Evolutionary conservation across 345 rosid genomes (phyloP).

Genomic region (Lepidium aucheri): DNA sequence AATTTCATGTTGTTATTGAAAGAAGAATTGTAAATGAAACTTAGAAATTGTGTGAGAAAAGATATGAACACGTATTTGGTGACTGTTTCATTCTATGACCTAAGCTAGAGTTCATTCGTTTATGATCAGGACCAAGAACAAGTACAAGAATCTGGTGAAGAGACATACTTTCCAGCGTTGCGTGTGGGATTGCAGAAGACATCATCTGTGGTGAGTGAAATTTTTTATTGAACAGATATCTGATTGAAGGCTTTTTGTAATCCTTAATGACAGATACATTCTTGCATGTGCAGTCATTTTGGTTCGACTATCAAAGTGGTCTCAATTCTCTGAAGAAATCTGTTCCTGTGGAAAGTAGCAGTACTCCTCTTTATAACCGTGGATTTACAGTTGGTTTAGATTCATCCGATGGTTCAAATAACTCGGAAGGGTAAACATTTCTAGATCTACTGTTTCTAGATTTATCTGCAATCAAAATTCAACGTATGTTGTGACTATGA

Average conservation of each 20-base stretch:
- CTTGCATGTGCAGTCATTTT: slow-evolving; percentile 60
- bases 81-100: background rate
- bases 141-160: slow-evolving; percentile 70
- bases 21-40: background rate
- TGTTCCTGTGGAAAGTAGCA: slow-evolving; percentile 39
- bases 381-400: slow-evolving; percentile 74
- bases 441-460: background rate
- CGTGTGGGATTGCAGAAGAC: slow-evolving; percentile 51
- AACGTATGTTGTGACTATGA: background rate
- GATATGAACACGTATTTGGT: background rate
- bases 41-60: background rate
- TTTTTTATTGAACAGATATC: background rate
- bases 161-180: slow-evolving; percentile 81
- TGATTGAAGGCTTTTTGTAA: background rate
- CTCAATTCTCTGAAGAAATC: slow-evolving; percentile 26
- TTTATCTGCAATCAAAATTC: background rate
- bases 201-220: slow-evolving; percentile 63
- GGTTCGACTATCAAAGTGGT: slow-evolving; percentile 66
- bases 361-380: slow-evolving; percentile 87
- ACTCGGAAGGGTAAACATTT: slow-evolving; percentile 53
- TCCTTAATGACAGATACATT: background rate
- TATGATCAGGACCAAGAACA: slow-evolving; percentile 53
- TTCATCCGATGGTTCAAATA: slow-evolving; percentile 51
- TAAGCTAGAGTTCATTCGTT: background rate
- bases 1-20: background rate